Conservation (phyloP, 1,139 yeast genomes). For the Kodamaea suecica region DNA sequence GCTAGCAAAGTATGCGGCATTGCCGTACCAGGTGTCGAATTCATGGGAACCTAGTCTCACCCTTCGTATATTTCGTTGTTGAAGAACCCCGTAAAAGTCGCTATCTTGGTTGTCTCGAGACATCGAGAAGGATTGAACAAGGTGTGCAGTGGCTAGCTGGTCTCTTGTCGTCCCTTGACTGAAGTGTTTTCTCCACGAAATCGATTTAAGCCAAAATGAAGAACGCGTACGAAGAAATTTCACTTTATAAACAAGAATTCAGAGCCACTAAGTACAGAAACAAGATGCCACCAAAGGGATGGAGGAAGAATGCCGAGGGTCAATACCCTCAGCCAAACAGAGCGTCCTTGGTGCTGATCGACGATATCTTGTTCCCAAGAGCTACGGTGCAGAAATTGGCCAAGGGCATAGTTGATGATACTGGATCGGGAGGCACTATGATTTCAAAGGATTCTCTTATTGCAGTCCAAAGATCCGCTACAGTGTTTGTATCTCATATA, state of each 20-base stretch:
- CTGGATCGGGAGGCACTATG: conserved; percentile 33
- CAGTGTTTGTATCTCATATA: conserved; percentile 68
- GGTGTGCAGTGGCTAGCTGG: too few species aligned
- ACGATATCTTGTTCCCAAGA: conserved; percentile 66
- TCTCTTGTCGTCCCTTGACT: too few species aligned
- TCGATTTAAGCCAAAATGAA: neutral
- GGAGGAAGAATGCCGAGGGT: conserved; percentile 76
- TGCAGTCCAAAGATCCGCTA: conserved; percentile 69
- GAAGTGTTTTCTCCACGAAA: neutral
- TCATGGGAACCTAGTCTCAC: conserved; percentile 64
- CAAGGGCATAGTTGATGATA: conserved; percentile 33
- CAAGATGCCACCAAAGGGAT: conserved; percentile 84
- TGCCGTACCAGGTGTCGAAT: conserved; percentile 84
- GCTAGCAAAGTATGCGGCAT: conserved; percentile 64
- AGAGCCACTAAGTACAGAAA: too few species aligned
- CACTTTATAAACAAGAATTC: neutral
- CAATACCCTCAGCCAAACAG: conserved; percentile 52
- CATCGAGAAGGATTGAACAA: too few species aligned
- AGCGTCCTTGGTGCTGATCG: conserved; percentile 57
- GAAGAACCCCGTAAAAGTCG: conserved; percentile 55
- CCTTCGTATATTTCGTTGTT: conserved; percentile 56
- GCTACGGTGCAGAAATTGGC: conserved; percentile 60
- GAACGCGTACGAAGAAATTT: conserved; percentile 1
- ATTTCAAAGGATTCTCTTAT: conserved; percentile 63
- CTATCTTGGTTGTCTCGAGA: neutral